phyloP scores from a whole-genome alignment of 305 asterid species.

The Plantago lanceolata region DNA sequence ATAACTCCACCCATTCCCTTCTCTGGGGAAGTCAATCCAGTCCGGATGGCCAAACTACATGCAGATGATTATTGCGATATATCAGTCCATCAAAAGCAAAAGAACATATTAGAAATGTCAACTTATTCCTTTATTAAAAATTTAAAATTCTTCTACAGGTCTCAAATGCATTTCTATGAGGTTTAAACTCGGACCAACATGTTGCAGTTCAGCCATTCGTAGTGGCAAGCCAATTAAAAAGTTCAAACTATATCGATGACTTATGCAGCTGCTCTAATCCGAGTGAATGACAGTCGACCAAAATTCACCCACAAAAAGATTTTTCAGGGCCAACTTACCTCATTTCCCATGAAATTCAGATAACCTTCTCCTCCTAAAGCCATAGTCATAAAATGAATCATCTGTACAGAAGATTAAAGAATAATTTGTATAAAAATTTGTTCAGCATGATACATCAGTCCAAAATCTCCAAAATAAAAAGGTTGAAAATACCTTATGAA shows the following conservation, averaged over 20 bases:
- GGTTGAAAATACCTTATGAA: slow-evolving; percentile 71
- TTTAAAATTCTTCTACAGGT: slow-evolving; percentile 8
- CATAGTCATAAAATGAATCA: slow-evolving; percentile 94
- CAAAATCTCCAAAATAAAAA: slow-evolving; percentile 19
- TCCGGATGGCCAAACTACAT: slow-evolving; percentile 96
- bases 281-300: neutral
- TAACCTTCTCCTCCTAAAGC: slow-evolving; percentile 98
- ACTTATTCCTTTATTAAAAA: neutral
- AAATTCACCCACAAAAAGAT: slow-evolving; percentile 15
- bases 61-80: slow-evolving; percentile 17
- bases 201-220: slow-evolving; percentile 7
- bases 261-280: neutral
- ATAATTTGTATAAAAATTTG: slow-evolving; percentile 14
- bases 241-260: neutral
- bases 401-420: slow-evolving; percentile 48
- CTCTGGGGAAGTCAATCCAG: slow-evolving; percentile 98
- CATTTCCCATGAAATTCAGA: slow-evolving; percentile 98
- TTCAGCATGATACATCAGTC: slow-evolving; percentile 17
- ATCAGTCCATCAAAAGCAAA: slow-evolving; percentile 17
- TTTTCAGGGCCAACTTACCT: slow-evolving; percentile 44
- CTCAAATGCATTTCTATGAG: slow-evolving; percentile 14
- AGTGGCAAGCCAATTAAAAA: slow-evolving; percentile 8
- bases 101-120: slow-evolving; percentile 17
- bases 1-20: slow-evolving; percentile 87
- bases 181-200: slow-evolving; percentile 5